Evolutionary conservation across 2,329 filamentous ascomycete species (phyloP).

Genomic region (Plenodomus tracheiphilus): DNA sequence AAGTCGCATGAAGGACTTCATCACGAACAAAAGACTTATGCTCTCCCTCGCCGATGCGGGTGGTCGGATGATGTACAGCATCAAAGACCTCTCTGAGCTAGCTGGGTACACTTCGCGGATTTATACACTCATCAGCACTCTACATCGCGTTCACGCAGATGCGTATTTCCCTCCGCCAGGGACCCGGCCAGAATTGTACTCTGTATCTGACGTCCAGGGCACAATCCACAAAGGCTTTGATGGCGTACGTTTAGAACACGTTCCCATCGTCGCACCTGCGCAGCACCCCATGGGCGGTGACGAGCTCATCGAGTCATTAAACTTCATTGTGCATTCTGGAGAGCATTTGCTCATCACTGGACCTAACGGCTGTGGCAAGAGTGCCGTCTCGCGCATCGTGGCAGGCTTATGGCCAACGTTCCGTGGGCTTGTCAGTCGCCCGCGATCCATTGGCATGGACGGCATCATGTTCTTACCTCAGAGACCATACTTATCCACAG

Average conservation of each 20-base stretch:
- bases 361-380: slow-evolving; percentile 93
- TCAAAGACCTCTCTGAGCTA: slow-evolving; percentile 95
- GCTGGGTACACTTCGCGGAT: slow-evolving; percentile 95
- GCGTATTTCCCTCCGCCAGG: slow-evolving; percentile 75
- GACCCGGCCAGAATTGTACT: slow-evolving; percentile 77
- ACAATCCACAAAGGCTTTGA: slow-evolving; percentile 95
- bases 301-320: slow-evolving; percentile 84
- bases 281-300: slow-evolving; percentile 90
- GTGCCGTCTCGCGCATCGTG: slow-evolving; percentile 80
- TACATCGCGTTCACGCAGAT: slow-evolving; percentile 90
- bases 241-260: slow-evolving; percentile 88
- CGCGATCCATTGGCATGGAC: slow-evolving; percentile 77
- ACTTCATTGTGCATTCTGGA: slow-evolving; percentile 84
- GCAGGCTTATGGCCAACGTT: slow-evolving; percentile 97
- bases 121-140: slow-evolving; percentile 90
- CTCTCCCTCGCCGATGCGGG: slow-evolving; percentile 94
- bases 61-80: slow-evolving; percentile 98
- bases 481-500: slow-evolving; percentile 86
- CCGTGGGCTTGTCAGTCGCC: slow-evolving; percentile 85
- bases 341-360: slow-evolving; percentile 95
- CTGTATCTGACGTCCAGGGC: slow-evolving; percentile 86
- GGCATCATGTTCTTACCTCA: slow-evolving; percentile 99
- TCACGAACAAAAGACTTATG: slow-evolving; percentile 99
- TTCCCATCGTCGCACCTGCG: slow-evolving; percentile 86
- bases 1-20: slow-evolving; percentile 95